A percentile compares a stretch with the other conserved stretches of the same genome.
phyloP scores from a whole-genome alignment of 2,329 filamentous ascomycete species.

The Aspergillus ustus region DNA sequence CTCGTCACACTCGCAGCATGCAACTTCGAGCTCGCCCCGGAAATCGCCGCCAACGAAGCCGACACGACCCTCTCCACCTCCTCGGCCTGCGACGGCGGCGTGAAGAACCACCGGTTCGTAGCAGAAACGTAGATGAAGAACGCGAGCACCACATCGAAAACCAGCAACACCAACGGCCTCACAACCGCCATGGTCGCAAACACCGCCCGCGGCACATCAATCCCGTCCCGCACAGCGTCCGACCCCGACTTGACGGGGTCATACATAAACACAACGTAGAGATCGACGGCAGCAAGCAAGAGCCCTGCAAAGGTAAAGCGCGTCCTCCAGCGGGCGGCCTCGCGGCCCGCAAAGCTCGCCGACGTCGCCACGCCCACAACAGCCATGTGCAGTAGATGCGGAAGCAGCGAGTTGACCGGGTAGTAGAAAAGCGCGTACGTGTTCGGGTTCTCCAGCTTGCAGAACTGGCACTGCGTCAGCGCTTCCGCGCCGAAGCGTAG shows the following conservation, averaged over 20 bases:
- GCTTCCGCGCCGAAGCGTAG: conserved; percentile 78
- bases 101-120: conserved; percentile 78
- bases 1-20: conserved; percentile 74
- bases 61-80: conserved; percentile 63
- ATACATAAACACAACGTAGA: conserved; percentile 69
- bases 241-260: conserved; percentile 60
- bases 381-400: conserved; percentile 80
- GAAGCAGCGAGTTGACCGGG: conserved; percentile 67
- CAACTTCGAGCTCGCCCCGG: conserved; percentile 67
- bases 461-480: conserved; percentile 80
- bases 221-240: conserved; percentile 63
- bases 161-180: conserved; percentile 67
- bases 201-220: conserved; percentile 60
- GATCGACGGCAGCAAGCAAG: conserved; percentile 65
- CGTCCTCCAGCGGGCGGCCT: conserved; percentile 70
- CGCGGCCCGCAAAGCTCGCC: conserved; percentile 64
- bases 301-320: conserved; percentile 68
- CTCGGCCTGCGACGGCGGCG: conserved; percentile 64
- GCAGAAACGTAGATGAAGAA: conserved; percentile 73
- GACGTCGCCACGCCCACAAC: conserved; percentile 76
- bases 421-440: conserved; percentile 82
- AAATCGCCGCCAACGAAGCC: conserved; percentile 59
- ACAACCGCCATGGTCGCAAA: conserved; percentile 56
- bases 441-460: conserved; percentile 68
- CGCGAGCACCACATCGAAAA: conserved; percentile 67